Evolutionary conservation across 1,139 yeast species (phyloP).

Genomic region (Candida tunisiensis): DNA sequence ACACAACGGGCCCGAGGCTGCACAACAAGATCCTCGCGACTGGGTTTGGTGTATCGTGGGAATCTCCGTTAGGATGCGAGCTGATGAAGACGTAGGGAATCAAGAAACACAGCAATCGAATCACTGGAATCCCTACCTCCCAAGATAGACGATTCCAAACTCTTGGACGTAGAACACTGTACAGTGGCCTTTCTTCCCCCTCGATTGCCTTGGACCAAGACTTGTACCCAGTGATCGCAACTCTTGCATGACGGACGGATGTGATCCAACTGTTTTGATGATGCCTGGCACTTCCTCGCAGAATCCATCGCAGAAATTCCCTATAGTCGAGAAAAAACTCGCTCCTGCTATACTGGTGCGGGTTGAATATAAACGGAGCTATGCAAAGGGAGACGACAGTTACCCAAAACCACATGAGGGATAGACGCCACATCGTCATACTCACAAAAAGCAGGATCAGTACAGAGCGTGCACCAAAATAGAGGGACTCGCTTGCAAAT

Average conservation of each 20-base stretch:
- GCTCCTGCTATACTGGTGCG: constrained; percentile 59
- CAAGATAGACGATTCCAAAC: constrained; percentile 33
- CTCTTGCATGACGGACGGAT: constrained; percentile 34
- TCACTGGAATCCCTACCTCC: constrained; percentile 34
- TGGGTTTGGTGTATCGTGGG: constrained; percentile 34
- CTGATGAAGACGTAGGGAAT: constrained; percentile 54
- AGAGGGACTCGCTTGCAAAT: constrained; percentile 48
- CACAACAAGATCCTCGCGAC: constrained; percentile 34
- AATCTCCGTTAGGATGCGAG: constrained; percentile 46
- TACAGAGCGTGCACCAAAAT: constrained; percentile 44
- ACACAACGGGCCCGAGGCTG: constrained; percentile 33
- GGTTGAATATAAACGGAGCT: constrained; percentile 73
- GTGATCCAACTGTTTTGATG: constrained; percentile 45
- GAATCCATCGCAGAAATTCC: constrained; percentile 49
- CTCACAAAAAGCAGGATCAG: constrained; percentile 47
- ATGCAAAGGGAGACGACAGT: constrained; percentile 55
- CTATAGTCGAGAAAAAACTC: constrained; percentile 65
- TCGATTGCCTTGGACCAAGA: too few relatives aligned
- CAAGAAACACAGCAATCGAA: constrained; percentile 24
- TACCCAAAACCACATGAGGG: constrained; percentile 73
- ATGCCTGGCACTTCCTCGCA: constrained; percentile 39
- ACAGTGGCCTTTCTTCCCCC: constrained; percentile 14
- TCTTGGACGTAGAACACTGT: constrained; percentile 25
- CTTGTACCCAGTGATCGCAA: constrained; percentile 53
- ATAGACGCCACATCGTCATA: constrained; percentile 56